Percentiles rank a stretch among this genome's conserved stretches.
Conservation (phyloP, 2,329 filamentous ascomycete genomes). For the Beauveria sp. region DNA sequence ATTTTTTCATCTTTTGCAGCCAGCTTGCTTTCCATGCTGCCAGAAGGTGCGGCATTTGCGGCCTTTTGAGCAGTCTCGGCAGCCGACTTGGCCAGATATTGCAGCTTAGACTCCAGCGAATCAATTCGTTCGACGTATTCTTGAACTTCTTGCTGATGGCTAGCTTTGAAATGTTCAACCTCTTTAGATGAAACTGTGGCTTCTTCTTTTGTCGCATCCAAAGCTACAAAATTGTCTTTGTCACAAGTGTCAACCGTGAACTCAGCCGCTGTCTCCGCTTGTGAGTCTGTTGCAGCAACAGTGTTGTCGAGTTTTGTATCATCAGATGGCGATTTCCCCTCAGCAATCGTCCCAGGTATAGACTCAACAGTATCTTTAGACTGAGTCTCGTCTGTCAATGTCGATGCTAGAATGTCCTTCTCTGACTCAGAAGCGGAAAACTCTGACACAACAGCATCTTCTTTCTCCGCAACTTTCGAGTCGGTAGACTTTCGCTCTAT, state of each 20-base stretch:
- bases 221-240: neutral
- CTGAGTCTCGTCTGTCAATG: neutral
- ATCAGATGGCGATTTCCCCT: neutral
- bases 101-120: conserved; percentile 81
- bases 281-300: neutral
- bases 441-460: conserved; percentile 13
- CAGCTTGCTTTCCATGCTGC: conserved; percentile 67
- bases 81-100: conserved; percentile 76
- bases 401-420: neutral
- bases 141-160: conserved; percentile 73
- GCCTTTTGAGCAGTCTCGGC: conserved; percentile 66
- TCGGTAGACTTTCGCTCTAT: conserved; percentile 24
- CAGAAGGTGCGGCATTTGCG: conserved; percentile 52
- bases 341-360: neutral
- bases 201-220: neutral
- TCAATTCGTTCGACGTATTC: conserved; percentile 84
- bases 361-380: neutral
- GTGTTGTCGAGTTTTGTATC: neutral
- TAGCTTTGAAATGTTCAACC: conserved; percentile 19
- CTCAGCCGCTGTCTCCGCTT: neutral
- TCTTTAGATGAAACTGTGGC: neutral
- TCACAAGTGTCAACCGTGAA: neutral
- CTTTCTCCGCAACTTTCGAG: conserved; percentile 14
- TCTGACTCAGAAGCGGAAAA: conserved; percentile 12
- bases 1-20: conserved; percentile 89